phyloP scores from a whole-genome alignment of 2,329 filamentous ascomycete genomes.

The Trichocomaceae sp. region DNA sequence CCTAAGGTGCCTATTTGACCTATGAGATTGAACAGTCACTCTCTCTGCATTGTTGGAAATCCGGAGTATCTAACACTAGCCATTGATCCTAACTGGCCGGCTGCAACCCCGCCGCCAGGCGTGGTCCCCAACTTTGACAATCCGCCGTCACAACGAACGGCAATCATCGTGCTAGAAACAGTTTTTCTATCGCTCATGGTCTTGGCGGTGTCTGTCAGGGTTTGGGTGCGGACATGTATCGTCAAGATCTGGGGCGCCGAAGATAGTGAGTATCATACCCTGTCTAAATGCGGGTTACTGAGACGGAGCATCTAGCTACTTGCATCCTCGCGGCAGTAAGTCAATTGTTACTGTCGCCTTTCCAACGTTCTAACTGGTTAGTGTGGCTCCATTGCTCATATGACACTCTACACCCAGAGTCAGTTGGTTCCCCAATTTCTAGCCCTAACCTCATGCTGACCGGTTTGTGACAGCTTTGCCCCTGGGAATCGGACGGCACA shows the following conservation, averaged over 20 bases:
- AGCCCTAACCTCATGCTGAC: too few species aligned
- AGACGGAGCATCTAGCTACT: not conserved
- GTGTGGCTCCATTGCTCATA: not conserved
- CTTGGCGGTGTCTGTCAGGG: not conserved
- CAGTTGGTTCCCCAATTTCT: not conserved
- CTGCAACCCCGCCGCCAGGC: not conserved
- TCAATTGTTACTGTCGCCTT: too few species aligned
- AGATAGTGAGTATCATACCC: not conserved
- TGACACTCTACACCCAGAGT: not conserved
- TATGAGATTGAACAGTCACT: too few species aligned
- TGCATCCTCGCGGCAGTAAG: not conserved
- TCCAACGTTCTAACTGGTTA: not conserved
- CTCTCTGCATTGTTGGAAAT: too few species aligned
- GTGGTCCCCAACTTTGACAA: not conserved
- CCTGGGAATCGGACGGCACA: not conserved
- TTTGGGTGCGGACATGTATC: not conserved
- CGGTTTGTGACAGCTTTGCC: not conserved
- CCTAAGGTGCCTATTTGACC: too few species aligned
- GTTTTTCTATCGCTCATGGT: not conserved
- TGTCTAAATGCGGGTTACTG: too few species aligned
- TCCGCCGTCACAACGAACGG: not conserved
- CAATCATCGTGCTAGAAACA: not conserved
- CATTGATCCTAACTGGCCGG: not conserved
- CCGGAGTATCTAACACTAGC: too few species aligned
- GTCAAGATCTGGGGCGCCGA: not conserved